Evolutionary conservation across 768 basidiomycete genomes (phyloP).

Genomic region (Erythrobasidium yunnanense): DNA sequence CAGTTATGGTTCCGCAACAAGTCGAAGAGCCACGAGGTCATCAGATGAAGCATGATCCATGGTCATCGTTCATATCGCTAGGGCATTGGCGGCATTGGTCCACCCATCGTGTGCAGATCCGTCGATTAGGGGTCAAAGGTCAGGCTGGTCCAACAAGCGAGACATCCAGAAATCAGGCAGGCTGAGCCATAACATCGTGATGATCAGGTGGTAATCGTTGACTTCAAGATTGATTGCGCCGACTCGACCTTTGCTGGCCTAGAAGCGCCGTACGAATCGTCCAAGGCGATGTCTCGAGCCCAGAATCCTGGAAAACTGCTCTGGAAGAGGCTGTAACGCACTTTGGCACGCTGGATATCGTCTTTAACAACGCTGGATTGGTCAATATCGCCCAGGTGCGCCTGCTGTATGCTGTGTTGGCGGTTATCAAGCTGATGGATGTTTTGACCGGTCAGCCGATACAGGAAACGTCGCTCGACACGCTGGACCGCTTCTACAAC

Average conservation of each 20-base stretch:
- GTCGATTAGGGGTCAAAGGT: background rate
- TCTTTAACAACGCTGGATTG: conserved; percentile 16
- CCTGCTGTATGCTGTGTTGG: background rate
- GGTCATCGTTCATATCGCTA: background rate
- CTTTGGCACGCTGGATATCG: conserved; percentile 10
- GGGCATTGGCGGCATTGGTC: background rate
- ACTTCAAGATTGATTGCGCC: conserved; percentile 21
- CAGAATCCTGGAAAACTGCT: conserved; percentile 9
- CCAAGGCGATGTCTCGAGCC: conserved; percentile 9
- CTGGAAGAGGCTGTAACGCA: background rate
- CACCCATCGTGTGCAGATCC: background rate
- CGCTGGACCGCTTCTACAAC: background rate
- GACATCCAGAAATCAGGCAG: too few relatives aligned
- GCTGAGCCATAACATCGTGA: background rate
- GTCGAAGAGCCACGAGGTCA: background rate
- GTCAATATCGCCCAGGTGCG: background rate
- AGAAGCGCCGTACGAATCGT: background rate
- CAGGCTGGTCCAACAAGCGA: background rate
- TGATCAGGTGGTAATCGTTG: conserved; percentile 9
- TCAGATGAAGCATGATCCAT: background rate
- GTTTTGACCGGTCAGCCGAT: background rate
- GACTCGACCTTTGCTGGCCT: background rate
- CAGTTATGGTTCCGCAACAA: background rate
- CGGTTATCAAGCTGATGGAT: conserved; percentile 4
- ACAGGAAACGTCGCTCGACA: conserved; percentile 7